These are phyloP conservation scores for Arabidopsis arenosa DNA, from an alignment of 345 rosid species.

Conservation along the genomic window DNA sequence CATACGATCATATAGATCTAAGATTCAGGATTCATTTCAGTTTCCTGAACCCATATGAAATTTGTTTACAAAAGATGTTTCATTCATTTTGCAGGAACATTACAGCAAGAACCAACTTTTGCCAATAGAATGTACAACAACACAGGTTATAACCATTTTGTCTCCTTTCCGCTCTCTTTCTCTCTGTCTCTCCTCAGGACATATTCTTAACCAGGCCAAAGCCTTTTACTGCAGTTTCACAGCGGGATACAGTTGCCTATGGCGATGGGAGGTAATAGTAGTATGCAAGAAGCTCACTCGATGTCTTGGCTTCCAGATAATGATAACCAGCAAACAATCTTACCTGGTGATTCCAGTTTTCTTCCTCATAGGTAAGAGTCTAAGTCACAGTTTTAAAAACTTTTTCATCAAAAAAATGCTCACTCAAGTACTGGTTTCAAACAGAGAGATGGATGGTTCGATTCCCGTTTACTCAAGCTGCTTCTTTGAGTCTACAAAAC, in stretches of 20 bases:
- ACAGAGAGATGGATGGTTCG: slow-evolving; percentile 66
- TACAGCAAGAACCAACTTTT: slow-evolving; percentile 60
- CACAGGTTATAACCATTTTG: slow-evolving; percentile 57
- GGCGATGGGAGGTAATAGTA: slow-evolving; percentile 53
- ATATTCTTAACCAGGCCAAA: slow-evolving; percentile 23
- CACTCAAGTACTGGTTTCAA: slow-evolving; percentile 26
- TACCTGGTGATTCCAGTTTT: slow-evolving; percentile 62
- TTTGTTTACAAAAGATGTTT: slow-evolving; percentile 15
- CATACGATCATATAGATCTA: background rate
- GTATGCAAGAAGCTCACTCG: slow-evolving; percentile 64
- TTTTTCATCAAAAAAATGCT: background rate
- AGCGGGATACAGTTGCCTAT: slow-evolving; percentile 62
- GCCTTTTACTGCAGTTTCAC: slow-evolving; percentile 57
- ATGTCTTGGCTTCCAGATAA: slow-evolving; percentile 71
- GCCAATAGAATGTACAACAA: slow-evolving; percentile 58
- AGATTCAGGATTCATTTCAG: slow-evolving; percentile 15
- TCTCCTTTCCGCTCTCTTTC: background rate
- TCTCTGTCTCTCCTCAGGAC: slow-evolving; percentile 2
- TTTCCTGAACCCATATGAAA: background rate
- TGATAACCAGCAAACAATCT: slow-evolving; percentile 61
- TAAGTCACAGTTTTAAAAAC: slow-evolving; percentile 8
- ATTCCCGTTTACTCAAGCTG: slow-evolving; percentile 57
- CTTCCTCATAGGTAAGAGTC: slow-evolving; percentile 58
- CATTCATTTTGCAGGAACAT: slow-evolving; percentile 61
- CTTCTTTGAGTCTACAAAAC: slow-evolving; percentile 57